Conservation (phyloP, 192 early-diverging fungal genomes). For the Radiomyces spectabilis region DNA sequence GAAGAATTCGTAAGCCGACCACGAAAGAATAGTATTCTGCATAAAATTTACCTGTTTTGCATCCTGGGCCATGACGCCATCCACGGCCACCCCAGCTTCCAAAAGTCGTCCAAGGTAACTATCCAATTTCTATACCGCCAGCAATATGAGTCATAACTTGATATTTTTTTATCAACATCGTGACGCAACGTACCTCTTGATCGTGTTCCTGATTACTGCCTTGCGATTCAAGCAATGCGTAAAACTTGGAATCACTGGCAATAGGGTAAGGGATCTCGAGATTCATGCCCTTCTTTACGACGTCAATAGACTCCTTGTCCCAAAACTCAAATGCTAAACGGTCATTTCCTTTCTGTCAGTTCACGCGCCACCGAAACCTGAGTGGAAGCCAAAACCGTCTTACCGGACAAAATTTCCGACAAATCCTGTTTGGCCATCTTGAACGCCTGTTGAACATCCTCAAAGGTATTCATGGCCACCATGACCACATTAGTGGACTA, state of each 20-base stretch:
- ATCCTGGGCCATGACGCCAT: slow-evolving; percentile 88
- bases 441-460: slow-evolving; percentile 77
- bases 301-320: slow-evolving; percentile 63
- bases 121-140: slow-evolving; percentile 53
- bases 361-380: too few species aligned
- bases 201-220: slow-evolving; percentile 91
- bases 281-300: slow-evolving; percentile 66
- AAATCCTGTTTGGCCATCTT: slow-evolving; percentile 65
- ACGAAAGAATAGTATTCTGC: neutral
- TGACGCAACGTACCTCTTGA: slow-evolving; percentile 40
- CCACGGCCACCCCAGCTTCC: slow-evolving; percentile 56
- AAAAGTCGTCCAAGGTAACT: slow-evolving; percentile 67
- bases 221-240: slow-evolving; percentile 86
- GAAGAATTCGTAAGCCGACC: too few species aligned
- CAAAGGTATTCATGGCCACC: slow-evolving; percentile 67
- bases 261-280: slow-evolving; percentile 55
- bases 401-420: slow-evolving; percentile 79
- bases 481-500: slow-evolving; percentile 63
- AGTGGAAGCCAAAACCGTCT: neutral
- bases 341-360: too few species aligned
- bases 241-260: slow-evolving; percentile 58
- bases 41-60: slow-evolving; percentile 21
- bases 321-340: slow-evolving; percentile 97
- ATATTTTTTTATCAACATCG: neutral
- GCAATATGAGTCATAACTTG: neutral